Conservation (phyloP, 2,329 filamentous ascomycete species). For the Shiraia bambusicola region DNA sequence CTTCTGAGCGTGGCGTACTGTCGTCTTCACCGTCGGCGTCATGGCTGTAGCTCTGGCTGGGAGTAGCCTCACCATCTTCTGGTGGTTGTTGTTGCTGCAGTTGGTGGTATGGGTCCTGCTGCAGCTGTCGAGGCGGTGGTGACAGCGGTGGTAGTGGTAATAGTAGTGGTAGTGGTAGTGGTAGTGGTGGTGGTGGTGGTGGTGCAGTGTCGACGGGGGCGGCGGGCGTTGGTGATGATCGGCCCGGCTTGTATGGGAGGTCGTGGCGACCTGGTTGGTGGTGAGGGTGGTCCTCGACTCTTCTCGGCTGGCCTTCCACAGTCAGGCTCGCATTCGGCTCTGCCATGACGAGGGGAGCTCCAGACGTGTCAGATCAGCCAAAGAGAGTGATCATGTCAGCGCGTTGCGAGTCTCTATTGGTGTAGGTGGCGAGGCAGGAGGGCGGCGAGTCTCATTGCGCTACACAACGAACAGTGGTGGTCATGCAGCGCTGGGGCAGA, state of each 20-base stretch:
- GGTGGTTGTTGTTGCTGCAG: constrained; percentile 1
- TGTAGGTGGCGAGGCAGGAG: constrained; percentile 11
- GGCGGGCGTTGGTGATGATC: no score
- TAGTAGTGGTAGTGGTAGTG: neutral
- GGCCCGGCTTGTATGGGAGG: no score
- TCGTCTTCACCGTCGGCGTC: constrained; percentile 32
- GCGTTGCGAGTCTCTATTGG: constrained; percentile 1
- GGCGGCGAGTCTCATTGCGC: constrained; percentile 34
- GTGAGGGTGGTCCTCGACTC: constrained; percentile 1
- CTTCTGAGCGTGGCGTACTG: constrained; percentile 46
- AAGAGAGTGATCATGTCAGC: constrained; percentile 38
- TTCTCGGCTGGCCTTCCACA: constrained; percentile 18
- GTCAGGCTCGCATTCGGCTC: constrained; percentile 29
- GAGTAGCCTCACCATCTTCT: constrained; percentile 8
- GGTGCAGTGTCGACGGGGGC: neutral
- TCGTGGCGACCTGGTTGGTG: no score
- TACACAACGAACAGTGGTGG: constrained; percentile 8
- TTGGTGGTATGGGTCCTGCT: neutral
- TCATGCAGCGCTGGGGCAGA: neutral
- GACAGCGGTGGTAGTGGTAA: no score
- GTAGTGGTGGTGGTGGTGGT: neutral
- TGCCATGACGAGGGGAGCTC: constrained; percentile 34
- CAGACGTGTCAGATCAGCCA: constrained; percentile 29
- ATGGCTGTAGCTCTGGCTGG: constrained; percentile 8
- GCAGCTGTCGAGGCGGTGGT: neutral